phyloP scores from a whole-genome alignment of 1,284 basidiomycete species.

The Microbotryomycetes sp. region DNA sequence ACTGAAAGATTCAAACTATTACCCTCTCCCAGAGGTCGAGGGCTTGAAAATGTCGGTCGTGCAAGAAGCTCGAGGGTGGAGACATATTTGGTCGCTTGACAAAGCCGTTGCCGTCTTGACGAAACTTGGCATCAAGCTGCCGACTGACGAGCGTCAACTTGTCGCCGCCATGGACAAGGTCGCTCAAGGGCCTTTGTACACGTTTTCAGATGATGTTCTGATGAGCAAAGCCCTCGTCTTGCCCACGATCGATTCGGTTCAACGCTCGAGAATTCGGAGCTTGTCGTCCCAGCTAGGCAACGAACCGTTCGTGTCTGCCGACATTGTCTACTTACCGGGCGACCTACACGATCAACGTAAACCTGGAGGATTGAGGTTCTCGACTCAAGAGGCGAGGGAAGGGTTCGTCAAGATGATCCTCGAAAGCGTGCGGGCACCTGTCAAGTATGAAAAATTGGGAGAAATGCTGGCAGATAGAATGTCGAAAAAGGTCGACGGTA shows the following conservation, averaged over 20 bases:
- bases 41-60: slow-evolving; percentile 37
- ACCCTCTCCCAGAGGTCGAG: slow-evolving; percentile 10
- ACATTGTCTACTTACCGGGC: slow-evolving; percentile 44
- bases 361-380: slow-evolving; percentile 46
- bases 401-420: slow-evolving; percentile 44
- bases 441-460: slow-evolving; percentile 40
- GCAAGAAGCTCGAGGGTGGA: slow-evolving; percentile 18
- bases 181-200: not conserved
- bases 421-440: slow-evolving; percentile 39
- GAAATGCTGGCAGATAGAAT: slow-evolving; percentile 41
- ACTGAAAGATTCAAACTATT: slow-evolving; percentile 10
- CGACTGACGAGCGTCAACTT: slow-evolving; percentile 40
- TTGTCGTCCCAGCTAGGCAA: slow-evolving; percentile 37
- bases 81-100: slow-evolving; percentile 35
- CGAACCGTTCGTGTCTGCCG: slow-evolving; percentile 28
- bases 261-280: slow-evolving; percentile 41
- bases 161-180: not conserved
- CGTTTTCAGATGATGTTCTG: slow-evolving; percentile 29
- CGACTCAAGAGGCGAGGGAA: slow-evolving; percentile 38
- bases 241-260: slow-evolving; percentile 42
- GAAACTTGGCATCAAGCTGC: slow-evolving; percentile 42
- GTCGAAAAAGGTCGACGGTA: slow-evolving; percentile 39
- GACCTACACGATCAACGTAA: slow-evolving; percentile 46
- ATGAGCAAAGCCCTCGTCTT: slow-evolving; percentile 45
- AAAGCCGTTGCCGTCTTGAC: slow-evolving; percentile 40